These are phyloP conservation scores for Cadophora gregata DNA, from an alignment of 2,329 filamentous ascomycete genomes.

Conservation along the genomic window DNA sequence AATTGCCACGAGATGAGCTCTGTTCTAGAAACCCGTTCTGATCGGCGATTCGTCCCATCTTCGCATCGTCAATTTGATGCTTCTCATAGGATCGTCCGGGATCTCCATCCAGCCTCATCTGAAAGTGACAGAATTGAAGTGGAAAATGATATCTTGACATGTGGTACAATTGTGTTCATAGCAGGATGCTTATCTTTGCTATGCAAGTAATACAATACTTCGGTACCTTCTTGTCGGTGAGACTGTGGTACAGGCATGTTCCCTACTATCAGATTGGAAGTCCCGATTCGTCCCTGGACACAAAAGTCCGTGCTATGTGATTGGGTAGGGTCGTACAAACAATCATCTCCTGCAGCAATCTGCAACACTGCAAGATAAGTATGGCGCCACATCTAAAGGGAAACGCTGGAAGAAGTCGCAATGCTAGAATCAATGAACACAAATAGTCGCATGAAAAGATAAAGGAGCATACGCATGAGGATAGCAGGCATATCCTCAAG, in stretches of 20 bases:
- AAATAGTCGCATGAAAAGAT: background rate
- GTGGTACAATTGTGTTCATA: background rate
- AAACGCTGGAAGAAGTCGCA: constrained; percentile 5
- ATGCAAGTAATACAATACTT: constrained; percentile 4
- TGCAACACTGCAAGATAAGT: constrained; percentile 18
- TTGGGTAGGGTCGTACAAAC: constrained; percentile 18
- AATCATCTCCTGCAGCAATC: constrained; percentile 22
- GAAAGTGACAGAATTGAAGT: background rate
- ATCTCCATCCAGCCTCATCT: background rate
- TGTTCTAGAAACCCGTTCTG: background rate
- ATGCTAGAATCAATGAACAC: background rate
- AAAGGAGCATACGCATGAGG: background rate
- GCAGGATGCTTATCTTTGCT: constrained; percentile 7
- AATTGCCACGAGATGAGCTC: background rate
- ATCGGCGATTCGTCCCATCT: constrained; percentile 7
- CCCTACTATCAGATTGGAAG: constrained; percentile 2
- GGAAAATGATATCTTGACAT: background rate
- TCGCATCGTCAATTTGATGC: background rate
- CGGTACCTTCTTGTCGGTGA: constrained; percentile 15
- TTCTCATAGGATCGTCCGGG: background rate
- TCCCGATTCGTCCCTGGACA: constrained; percentile 1
- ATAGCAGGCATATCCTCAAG: background rate
- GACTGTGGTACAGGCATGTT: background rate
- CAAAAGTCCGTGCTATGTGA: constrained; percentile 20
- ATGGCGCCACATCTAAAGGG: constrained; percentile 20